Percentiles rank a stretch among this genome's conserved stretches.
Conservation (phyloP, 305 asterid species). For the Petunia hybrid region DNA sequence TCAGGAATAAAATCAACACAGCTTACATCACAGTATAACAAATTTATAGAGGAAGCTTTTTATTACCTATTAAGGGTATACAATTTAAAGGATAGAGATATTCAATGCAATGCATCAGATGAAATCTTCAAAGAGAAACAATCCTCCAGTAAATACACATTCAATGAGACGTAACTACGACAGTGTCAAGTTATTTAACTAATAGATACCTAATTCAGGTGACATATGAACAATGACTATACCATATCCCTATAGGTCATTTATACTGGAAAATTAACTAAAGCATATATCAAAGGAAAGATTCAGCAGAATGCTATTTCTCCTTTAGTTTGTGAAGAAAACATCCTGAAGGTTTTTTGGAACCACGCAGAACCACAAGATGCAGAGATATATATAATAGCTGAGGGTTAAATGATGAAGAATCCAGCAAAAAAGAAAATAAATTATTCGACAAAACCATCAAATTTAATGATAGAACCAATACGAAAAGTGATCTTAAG, state of each 20-base stretch:
- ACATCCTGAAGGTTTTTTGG: background rate
- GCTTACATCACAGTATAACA: constrained; percentile 12
- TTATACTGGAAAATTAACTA: constrained; percentile 10
- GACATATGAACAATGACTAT: constrained; percentile 26
- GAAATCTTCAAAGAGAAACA: background rate
- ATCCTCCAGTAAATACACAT: background rate
- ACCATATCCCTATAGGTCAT: background rate
- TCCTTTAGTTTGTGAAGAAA: constrained; percentile 23
- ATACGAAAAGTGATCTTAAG: constrained; percentile 16
- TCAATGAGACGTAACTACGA: background rate
- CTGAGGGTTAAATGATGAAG: background rate
- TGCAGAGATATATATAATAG: constrained; percentile 18
- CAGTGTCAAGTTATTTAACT: constrained; percentile 13
- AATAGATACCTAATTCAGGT: constrained; percentile 27
- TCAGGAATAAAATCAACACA: constrained; percentile 30
- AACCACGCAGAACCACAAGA: constrained; percentile 10
- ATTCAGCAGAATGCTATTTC: constrained; percentile 9
- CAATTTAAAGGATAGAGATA: constrained; percentile 11
- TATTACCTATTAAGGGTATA: background rate
- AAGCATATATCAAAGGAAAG: background rate
- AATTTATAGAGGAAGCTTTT: constrained; percentile 11
- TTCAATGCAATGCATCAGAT: background rate
- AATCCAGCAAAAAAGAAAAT: background rate
- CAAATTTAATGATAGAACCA: constrained; percentile 12
- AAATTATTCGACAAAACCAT: background rate